phyloP scores from a whole-genome alignment of 2,329 filamentous ascomycete species.

The Ceratocystis papillata region DNA sequence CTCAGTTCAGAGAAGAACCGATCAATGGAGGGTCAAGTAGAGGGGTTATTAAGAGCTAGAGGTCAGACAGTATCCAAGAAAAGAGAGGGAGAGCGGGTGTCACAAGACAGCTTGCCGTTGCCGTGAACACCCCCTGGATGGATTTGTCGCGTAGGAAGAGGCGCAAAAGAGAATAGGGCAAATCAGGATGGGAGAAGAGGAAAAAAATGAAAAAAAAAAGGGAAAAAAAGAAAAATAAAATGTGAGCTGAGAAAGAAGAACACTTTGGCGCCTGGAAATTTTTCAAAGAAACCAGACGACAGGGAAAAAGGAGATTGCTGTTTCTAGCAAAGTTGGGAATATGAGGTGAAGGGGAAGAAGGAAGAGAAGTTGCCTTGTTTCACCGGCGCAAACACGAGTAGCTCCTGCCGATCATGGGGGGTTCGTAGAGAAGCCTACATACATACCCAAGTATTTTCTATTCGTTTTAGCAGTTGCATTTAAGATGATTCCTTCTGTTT shows the following conservation, averaged over 20 bases:
- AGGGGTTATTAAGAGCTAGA: not conserved
- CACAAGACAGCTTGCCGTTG: constrained; percentile 9
- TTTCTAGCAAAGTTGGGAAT: not conserved
- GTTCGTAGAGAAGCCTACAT: not conserved
- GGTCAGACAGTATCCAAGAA: not conserved
- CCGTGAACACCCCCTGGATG: constrained; percentile 7
- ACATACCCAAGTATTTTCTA: not conserved
- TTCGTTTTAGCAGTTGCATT: not conserved
- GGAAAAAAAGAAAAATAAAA: not conserved
- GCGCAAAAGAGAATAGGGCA: not conserved
- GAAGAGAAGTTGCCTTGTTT: constrained; percentile 13
- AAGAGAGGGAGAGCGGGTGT: constrained; percentile 11
- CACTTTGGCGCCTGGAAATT: not conserved
- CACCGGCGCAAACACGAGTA: constrained; percentile 7
- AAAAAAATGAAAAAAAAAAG: not conserved
- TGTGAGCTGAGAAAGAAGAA: not conserved
- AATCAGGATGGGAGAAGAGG: not conserved
- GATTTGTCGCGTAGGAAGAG: constrained; percentile 7
- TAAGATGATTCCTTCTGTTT: not conserved
- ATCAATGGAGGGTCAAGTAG: not conserved
- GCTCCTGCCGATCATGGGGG: constrained; percentile 4
- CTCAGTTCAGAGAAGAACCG: no score
- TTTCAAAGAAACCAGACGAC: not conserved
- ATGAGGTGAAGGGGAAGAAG: not conserved
- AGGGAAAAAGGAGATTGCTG: not conserved